Evolutionary conservation across 2,329 filamentous ascomycete genomes (phyloP), one percentile per base, ranked within the genome.

Genomic region (Torrubiella hemipterigena): DNA sequence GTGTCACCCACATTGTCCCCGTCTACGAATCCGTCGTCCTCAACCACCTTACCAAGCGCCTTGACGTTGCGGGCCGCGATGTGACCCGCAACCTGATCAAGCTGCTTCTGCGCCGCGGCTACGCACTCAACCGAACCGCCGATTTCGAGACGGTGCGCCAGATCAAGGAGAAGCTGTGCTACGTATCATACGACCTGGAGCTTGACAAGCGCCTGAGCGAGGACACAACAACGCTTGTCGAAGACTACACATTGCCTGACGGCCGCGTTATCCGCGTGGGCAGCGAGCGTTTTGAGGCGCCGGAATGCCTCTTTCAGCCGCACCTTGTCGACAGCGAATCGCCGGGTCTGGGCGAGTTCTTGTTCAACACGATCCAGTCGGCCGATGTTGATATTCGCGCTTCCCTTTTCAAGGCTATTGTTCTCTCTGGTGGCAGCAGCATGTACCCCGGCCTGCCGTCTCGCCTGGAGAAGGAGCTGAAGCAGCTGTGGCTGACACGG

Each of bases 151-250:
- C 91, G 4, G 91, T 98, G 34, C 82, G 91, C 39, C 89, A 96
- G 58, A 96, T 98, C 67, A 98, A 98, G 66, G 91, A 98, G 69
- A 98, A 98, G 70, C 81, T 98, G 31, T 96, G 91, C 70, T 98
- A 98, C 56, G 89, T 98, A 35, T 95, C 87, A 10, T 98, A 96
- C 66, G 91, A 98, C 56, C 73, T 98, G 35, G 86, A 93, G 59
- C 69, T 98, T 33, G 91, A 98, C 67, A 87, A 96, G 64, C 78
- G 83, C 45, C 75, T 98, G 41, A 93, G 84, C 50, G 91, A 98
- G 62, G 91, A 98, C 49, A 98, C 91, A 12, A 98, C 91, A 2
- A 86, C 95, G 7, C 67, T 98, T 33, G 91, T 98, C 9, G 91
- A 98, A 61, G 93, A 84, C 52, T 98, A 98, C 65, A 98, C 91